phyloP scores from a whole-genome alignment of 192 early-diverging fungal species.

The Rhizoclosmatium sp. region DNA sequence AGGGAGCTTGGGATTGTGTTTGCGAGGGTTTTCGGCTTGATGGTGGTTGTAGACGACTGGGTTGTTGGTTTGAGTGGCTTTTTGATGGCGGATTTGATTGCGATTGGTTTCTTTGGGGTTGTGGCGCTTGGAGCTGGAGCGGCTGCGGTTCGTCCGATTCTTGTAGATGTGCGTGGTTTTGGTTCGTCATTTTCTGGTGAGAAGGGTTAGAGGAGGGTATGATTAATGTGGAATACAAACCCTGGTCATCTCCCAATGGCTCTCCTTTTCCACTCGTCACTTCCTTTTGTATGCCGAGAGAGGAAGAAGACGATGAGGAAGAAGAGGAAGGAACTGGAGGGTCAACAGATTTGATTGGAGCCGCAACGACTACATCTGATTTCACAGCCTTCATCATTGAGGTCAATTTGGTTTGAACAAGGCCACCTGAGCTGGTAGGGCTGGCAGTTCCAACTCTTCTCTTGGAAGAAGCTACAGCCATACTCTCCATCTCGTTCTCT shows the following conservation, averaged over 20 bases:
- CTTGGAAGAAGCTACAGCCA: neutral
- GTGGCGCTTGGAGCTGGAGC: neutral
- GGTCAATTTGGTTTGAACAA: slow-evolving; percentile 6
- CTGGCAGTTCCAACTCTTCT: neutral
- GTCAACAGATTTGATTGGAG: neutral
- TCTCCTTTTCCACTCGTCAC: no score
- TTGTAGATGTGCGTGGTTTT: no score
- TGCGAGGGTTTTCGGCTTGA: no score
- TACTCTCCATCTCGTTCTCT: slow-evolving; percentile 28
- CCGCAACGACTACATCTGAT: neutral
- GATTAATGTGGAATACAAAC: no score
- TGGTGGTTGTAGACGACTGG: neutral
- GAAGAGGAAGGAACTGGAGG: neutral
- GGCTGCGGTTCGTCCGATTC: no score
- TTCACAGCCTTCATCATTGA: slow-evolving; percentile 8
- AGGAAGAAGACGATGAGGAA: no score
- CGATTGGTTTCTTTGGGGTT: neutral
- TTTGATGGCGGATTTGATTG: neutral
- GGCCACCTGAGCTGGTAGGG: neutral
- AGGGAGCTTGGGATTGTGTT: neutral
- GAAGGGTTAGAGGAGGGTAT: no score
- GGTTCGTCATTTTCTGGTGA: no score
- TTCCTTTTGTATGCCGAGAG: no score
- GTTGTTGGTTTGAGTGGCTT: neutral
- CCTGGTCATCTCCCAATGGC: no score